These are phyloP conservation scores for Rhodamnia rubescens DNA, from an alignment of 345 rosid genomes.

Conservation along the genomic window DNA sequence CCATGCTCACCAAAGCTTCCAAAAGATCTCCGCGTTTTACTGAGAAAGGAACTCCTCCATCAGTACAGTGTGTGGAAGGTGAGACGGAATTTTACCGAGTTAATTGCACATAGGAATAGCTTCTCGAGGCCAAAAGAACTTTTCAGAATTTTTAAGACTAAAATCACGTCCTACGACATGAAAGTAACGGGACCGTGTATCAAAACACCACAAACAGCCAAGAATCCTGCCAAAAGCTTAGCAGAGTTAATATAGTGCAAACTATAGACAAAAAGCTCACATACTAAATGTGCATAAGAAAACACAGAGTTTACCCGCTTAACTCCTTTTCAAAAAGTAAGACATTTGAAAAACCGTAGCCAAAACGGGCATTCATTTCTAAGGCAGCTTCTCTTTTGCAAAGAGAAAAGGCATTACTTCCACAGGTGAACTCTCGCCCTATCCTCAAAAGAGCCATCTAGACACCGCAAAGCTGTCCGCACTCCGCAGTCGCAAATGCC, in stretches of 20 bases:
- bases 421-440: neutral
- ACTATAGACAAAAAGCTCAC: conserved; percentile 11
- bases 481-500: neutral
- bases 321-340: conserved; percentile 23
- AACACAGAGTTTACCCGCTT: conserved; percentile 37
- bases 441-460: neutral
- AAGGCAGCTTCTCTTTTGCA: conserved; percentile 7
- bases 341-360: conserved; percentile 19
- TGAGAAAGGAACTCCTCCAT: neutral
- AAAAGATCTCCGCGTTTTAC: neutral
- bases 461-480: neutral
- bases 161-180: conserved; percentile 28
- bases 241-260: conserved; percentile 20
- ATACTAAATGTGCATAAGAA: neutral
- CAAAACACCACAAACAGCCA: conserved; percentile 33
- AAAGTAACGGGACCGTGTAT: conserved; percentile 33
- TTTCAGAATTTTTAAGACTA: conserved; percentile 9
- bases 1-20: neutral
- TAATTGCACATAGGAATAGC: conserved; percentile 9
- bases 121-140: conserved; percentile 24
- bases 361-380: conserved; percentile 16
- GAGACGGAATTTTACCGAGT: conserved; percentile 6
- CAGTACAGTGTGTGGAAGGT: neutral
- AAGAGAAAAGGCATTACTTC: neutral
- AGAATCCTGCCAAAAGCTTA: conserved; percentile 48